Conservation (phyloP, 2,329 filamentous ascomycete species). For the Ophiostoma pallidulum region DNA sequence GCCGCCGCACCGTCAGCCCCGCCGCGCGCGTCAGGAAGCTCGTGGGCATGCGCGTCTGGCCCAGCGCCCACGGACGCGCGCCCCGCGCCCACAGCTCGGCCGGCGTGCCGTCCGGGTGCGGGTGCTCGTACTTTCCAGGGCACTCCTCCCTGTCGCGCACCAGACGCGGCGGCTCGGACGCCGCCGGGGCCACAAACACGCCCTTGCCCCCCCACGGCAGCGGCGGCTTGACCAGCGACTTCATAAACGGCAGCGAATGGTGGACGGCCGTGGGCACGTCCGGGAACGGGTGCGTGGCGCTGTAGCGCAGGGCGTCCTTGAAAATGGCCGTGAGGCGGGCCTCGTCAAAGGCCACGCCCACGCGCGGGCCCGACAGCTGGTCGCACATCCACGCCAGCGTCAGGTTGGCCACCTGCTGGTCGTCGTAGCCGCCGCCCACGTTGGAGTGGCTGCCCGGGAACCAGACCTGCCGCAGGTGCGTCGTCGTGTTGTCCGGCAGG, state of each 20-base stretch:
- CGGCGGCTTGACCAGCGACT: not conserved
- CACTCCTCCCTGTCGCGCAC: constrained; percentile 22
- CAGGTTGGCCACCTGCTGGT: constrained; percentile 26
- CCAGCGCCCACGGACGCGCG: constrained; percentile 24
- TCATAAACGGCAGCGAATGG: not conserved
- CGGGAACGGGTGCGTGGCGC: constrained; percentile 26
- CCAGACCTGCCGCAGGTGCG: constrained; percentile 33
- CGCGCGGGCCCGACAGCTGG: constrained; percentile 21
- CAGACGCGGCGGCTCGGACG: not conserved
- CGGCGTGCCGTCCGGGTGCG: constrained; percentile 11
- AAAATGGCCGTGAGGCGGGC: constrained; percentile 20
- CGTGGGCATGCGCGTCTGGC: constrained; percentile 22
- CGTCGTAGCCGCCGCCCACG: constrained; percentile 49
- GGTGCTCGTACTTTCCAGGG: constrained; percentile 20
- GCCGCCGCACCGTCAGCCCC: constrained; percentile 23
- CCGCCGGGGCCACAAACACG: constrained; percentile 21
- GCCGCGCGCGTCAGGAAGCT: constrained; percentile 20
- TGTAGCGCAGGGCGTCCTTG: constrained; percentile 22
- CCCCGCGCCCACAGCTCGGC: constrained; percentile 13
- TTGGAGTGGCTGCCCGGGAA: constrained; percentile 56
- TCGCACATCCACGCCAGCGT: constrained; percentile 29
- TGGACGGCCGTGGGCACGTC: constrained; percentile 13
- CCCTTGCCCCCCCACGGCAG: constrained; percentile 20
- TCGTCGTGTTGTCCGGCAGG: constrained; percentile 20
- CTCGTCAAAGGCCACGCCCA: constrained; percentile 26